Evolutionary conservation across 495 filamentous ascomycete genomes (phyloP).

Genomic region (Penicillium taxi): DNA sequence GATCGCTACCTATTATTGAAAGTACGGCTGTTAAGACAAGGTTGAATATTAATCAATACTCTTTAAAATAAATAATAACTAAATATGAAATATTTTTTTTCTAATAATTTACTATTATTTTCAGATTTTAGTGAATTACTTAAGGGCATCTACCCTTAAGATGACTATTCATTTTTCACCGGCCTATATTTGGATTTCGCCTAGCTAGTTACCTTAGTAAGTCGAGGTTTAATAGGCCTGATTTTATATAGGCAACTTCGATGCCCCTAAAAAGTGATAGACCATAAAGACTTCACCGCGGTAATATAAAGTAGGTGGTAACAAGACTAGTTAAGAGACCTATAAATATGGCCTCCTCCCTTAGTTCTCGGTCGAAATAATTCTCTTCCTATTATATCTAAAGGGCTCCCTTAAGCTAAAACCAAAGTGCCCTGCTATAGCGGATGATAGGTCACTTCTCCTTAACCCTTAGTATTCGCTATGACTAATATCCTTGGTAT

Average conservation of each 20-base stretch:
- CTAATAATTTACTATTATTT: no score
- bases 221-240: neutral
- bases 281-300: neutral
- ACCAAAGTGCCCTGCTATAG: neutral
- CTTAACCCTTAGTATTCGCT: no score
- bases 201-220: neutral
- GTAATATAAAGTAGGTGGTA: neutral
- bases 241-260: neutral
- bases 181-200: no score
- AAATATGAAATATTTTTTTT: neutral
- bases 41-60: neutral
- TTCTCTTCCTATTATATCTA: neutral
- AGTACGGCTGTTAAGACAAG: neutral
- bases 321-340: neutral
- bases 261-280: neutral
- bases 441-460: neutral
- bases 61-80: neutral
- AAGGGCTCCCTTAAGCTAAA: neutral
- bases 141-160: no score
- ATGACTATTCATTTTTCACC: no score
- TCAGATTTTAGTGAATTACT: no score
- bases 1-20: neutral
- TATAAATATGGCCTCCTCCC: conserved; percentile 1
- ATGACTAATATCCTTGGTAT: no score
- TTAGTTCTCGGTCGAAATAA: neutral